A percentile compares a stretch with the other conserved stretches of the same genome.
Conservation (phyloP, 129 eudicot species). For the Tagetes patula region DNA sequence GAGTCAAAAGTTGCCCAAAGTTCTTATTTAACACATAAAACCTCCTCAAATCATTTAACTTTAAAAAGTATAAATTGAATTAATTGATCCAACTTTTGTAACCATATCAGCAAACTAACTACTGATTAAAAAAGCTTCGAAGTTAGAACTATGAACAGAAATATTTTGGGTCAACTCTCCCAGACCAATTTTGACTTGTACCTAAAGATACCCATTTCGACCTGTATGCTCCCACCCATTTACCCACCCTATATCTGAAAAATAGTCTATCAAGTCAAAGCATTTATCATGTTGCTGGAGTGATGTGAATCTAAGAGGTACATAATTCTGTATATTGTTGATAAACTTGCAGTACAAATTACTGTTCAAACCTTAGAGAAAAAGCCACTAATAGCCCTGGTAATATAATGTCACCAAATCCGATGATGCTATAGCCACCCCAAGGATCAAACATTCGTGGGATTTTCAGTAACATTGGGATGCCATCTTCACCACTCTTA, state of each 20-base stretch:
- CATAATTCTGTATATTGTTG: neutral
- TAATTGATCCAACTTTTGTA: neutral
- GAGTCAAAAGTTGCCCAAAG: neutral
- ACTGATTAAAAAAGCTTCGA: neutral
- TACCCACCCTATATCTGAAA: neutral
- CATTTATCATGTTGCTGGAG: neutral
- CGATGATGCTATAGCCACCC: constrained; percentile 99
- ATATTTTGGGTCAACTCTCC: neutral
- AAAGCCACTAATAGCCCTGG: constrained; percentile 93
- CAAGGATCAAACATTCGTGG: constrained; percentile 99
- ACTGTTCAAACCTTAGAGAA: constrained; percentile 67
- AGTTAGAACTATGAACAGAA: neutral
- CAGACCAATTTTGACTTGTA: neutral
- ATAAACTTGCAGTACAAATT: neutral
- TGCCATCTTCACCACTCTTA: constrained; percentile 96
- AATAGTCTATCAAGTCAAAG: constrained; percentile 7
- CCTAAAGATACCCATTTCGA: neutral
- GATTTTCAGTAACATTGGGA: constrained; percentile 94
- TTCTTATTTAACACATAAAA: neutral
- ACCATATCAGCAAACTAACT: neutral
- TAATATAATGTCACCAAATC: constrained; percentile 93
- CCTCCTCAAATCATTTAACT: neutral
- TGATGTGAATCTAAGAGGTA: neutral
- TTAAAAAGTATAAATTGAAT: neutral
- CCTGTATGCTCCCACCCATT: neutral